phyloP scores from a whole-genome alignment of 352 stramenopile species.

The Globisporangium spinosum region DNA sequence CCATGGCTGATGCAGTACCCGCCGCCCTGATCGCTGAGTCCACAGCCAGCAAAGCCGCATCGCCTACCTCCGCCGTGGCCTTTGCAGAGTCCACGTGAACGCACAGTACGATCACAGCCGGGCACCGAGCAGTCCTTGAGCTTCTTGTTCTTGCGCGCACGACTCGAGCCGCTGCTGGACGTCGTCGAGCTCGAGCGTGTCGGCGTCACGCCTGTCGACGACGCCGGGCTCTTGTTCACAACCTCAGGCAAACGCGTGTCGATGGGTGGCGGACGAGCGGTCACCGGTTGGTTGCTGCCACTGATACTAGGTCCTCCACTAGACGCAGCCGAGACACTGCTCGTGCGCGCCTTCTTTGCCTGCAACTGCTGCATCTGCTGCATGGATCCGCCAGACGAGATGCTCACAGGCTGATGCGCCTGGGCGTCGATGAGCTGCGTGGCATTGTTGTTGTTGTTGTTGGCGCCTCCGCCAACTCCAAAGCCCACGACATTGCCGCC shows the following conservation, averaged over 20 bases:
- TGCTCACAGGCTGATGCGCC: slow-evolving; percentile 20
- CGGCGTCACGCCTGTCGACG: slow-evolving; percentile 25
- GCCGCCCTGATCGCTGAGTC: slow-evolving; percentile 73
- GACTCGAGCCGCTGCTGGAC: slow-evolving; percentile 26
- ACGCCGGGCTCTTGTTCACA: slow-evolving; percentile 10
- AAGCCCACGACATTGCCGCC: slow-evolving; percentile 6
- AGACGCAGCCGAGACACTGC: neutral
- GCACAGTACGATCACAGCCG: slow-evolving; percentile 68
- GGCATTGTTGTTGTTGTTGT: slow-evolving; percentile 6
- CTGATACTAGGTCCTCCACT: neutral
- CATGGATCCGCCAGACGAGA: slow-evolving; percentile 14
- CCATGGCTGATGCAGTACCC: slow-evolving; percentile 83
- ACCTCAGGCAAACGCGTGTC: slow-evolving; percentile 32
- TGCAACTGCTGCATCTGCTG: slow-evolving; percentile 18
- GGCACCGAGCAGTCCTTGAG: slow-evolving; percentile 80
- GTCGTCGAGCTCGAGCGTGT: slow-evolving; percentile 36
- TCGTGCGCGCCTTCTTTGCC: neutral
- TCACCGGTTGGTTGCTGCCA: neutral
- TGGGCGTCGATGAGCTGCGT: slow-evolving; percentile 11
- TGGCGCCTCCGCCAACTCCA: neutral
- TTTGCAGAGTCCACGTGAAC: slow-evolving; percentile 78
- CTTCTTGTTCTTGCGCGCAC: slow-evolving; percentile 75
- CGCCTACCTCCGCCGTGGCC: slow-evolving; percentile 70
- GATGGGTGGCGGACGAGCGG: slow-evolving; percentile 42
- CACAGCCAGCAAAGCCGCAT: slow-evolving; percentile 64